Evolutionary conservation across 140 eudicot genomes (phyloP), one percentile per base, ranked within the genome.

Genomic region (Flaveria floridana): DNA sequence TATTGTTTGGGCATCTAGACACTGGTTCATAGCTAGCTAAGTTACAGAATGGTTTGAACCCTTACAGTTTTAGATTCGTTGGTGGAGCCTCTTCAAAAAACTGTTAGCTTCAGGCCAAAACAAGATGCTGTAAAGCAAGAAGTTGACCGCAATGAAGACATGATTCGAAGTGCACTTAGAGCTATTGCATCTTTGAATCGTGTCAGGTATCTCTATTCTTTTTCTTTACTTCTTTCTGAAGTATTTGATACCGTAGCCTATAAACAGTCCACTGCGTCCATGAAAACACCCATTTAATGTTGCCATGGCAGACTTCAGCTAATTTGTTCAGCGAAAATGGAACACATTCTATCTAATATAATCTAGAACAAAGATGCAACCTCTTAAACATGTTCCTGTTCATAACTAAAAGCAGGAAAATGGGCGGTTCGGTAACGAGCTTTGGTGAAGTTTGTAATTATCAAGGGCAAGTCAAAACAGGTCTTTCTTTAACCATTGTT

Each of bases 51-150:
- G 68, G 15, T 23, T 68, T 79, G 65, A 65, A 34, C 26, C 39
- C 16, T 52, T 73, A 75, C 99, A 93, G 97, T 93, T 65, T 77
- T 93, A 78, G 99, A 95, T 75, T 95, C 99, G 6, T 79, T 91
- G 95, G 99, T 95, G 84, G 99, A 91, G 64, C 99, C 96, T 69
- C 97, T 93, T 57, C 99, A 91, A 82, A 95, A 80, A 95, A 21
- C 97, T 25, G 83, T 91, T 14, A 90, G 77, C 73, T 95, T 88
- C 81, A 95, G 86, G 86, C 96, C 97, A n/a, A 95, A 91, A 80
- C 96, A 88, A 81, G 97, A 95, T 87, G 99, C 97, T 72, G 99
- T 95, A 61, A 95, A 95, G 77, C 97, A 91, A 85, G 99, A 95
- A 84, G 96, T 95, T 67, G 99, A 95, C 70, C 99, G 96, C 69